Evolutionary conservation across 2,329 filamentous ascomycete genomes (phyloP).

Genomic region (Trichophyton schoenleinii): DNA sequence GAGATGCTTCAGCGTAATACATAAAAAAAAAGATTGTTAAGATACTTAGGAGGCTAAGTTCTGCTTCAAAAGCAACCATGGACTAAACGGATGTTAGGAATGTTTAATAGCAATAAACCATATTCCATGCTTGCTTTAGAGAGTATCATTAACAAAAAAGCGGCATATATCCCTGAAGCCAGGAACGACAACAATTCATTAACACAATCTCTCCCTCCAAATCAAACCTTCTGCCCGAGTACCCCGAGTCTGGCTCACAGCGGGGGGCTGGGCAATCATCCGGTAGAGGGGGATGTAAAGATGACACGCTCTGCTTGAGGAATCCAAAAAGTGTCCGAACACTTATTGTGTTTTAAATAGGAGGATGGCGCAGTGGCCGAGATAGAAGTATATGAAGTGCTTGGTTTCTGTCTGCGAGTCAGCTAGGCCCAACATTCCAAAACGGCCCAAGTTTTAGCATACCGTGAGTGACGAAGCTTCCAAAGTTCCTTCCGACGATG

Average conservation of each 20-base stretch:
- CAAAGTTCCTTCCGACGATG: conserved; percentile 96
- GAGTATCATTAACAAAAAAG: conserved; percentile 1
- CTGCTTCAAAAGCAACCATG: background rate
- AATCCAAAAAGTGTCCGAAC: background rate
- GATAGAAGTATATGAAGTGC: conserved; percentile 99
- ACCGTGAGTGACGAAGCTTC: conserved; percentile 98
- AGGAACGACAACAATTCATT: background rate
- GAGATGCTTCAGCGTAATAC: background rate
- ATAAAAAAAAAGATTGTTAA: background rate
- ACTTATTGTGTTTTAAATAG: conserved; percentile 92
- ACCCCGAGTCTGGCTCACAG: background rate
- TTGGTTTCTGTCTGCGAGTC: conserved; percentile 62
- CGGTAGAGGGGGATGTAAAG: background rate
- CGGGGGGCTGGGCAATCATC: background rate
- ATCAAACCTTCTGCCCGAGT: background rate
- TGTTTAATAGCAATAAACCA: background rate
- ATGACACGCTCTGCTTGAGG: conserved; percentile 1
- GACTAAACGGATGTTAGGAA: background rate
- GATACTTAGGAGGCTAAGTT: background rate
- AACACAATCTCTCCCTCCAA: background rate
- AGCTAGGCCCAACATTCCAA: background rate
- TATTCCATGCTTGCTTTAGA: conserved; percentile 1
- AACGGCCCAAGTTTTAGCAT: conserved; percentile 21
- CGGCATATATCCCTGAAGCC: background rate
- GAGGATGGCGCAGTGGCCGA: conserved; percentile 93